phyloP scores from a whole-genome alignment of 208 protist genomes.

The Borovskyia barvae region DNA sequence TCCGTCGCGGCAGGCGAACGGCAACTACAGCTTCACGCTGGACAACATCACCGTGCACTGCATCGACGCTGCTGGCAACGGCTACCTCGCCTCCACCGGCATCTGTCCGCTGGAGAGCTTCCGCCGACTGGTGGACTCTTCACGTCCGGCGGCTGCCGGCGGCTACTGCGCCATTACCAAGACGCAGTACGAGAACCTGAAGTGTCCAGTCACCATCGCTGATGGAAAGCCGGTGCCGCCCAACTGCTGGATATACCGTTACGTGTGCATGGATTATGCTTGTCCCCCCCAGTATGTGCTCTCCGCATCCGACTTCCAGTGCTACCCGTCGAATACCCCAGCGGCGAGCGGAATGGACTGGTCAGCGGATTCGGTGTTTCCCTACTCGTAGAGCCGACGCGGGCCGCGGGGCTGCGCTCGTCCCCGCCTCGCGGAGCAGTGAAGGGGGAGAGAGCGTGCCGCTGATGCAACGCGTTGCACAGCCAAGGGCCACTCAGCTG shows the following conservation, averaged over 20 bases:
- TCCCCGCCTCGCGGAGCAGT: too few relatives aligned
- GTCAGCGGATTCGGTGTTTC: too few relatives aligned
- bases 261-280: conserved; percentile 29
- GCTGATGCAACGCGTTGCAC: too few relatives aligned
- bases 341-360: too few relatives aligned
- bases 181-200: conserved; percentile 31
- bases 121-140: conserved; percentile 50
- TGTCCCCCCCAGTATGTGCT: conserved; percentile 35
- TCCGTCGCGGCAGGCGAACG: conserved; percentile 24
- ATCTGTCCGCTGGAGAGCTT: conserved; percentile 56
- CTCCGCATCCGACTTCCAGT: conserved; percentile 29
- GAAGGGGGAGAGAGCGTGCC: too few relatives aligned
- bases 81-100: conserved; percentile 35
- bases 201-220: conserved; percentile 28
- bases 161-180: conserved; percentile 32
- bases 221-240: conserved; percentile 16
- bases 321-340: too few relatives aligned
- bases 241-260: conserved; percentile 47
- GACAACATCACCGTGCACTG: conserved; percentile 35
- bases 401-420: too few relatives aligned
- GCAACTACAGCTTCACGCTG: conserved; percentile 36
- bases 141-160: conserved; percentile 18
- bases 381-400: too few relatives aligned
- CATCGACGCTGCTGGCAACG: conserved; percentile 29
- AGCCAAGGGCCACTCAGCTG: too few relatives aligned